Evolutionary conservation across 2,329 filamentous ascomycete genomes (phyloP), one percentile per base, ranked within the genome.

Genomic region (Penicillium janthinellum): DNA sequence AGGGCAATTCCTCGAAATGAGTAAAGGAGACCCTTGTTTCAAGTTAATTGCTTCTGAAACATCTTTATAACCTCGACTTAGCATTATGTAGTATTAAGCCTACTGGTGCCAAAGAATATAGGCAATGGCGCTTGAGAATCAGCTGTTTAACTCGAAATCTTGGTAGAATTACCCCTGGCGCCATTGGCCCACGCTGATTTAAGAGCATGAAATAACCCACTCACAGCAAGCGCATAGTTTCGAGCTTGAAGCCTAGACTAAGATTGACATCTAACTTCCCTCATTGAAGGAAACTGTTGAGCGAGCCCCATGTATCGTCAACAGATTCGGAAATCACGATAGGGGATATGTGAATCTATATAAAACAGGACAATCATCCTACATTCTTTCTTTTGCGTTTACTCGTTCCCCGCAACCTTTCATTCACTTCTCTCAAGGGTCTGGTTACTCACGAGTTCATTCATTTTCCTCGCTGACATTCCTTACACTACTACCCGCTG

Each of bases 401-500:
- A 22, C 17, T 42, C 39, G 35, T 28, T 31, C 17, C 17, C 14
- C 20, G 12, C 47, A 34, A 35, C 15, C 34, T 44, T 44, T 15
- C 57, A 56, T 52, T 56, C 57, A 15, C 51, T 53, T 59, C 12
- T 17, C 38, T 54, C 25, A 38, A 2, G 37, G 57, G 54, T 57
- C 58, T 49, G 54, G 54, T 20, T 42, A 58, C 51, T 48, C 39
- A 31, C 38, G 12, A 53, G 12, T n/a, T 49, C 28, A 44, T 56
- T 25, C 56, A 35, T 48, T 54, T 20, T 53, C 25, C 37, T 44
- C 34, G 41, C 45, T 15, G 25, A 28, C 6, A 34, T 54, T 38
- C 45, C 17, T 38, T 34, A 49, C 8, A 25, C 15, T 41, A 41
- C 38, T 41, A 41, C 15, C 38, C n/a, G n/a, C n/a, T 41, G 38